A percentile compares a stretch with the other conserved stretches of the same genome.
Evolutionary conservation across 495 filamentous ascomycete genomes (phyloP).

Genomic region (Trichocladium antarcticum): DNA sequence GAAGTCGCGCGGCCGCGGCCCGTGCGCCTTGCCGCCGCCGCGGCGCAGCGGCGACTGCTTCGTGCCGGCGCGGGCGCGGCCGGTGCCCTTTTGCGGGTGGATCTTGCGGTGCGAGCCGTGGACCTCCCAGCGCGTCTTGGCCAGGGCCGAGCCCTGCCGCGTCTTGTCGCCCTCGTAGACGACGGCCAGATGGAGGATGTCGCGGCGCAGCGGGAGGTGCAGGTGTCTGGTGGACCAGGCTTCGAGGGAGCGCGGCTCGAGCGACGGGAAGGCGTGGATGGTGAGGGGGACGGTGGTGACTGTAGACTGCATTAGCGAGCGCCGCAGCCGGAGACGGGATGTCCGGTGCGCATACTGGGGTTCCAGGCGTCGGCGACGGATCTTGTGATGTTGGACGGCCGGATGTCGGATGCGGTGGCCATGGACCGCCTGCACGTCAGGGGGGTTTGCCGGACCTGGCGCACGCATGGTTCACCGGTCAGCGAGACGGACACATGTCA

Average conservation of each 20-base stretch:
- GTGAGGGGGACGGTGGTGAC: conserved; percentile 61
- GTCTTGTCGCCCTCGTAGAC: conserved; percentile 85
- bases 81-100: conserved; percentile 72
- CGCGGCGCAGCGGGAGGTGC: conserved; percentile 71
- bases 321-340: conserved; percentile 9
- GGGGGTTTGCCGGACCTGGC: conserved; percentile 9
- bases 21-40: conserved; percentile 78
- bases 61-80: conserved; percentile 65
- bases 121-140: conserved; percentile 77
- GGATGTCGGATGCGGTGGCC: conserved; percentile 55
- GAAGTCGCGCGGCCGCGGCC: conserved; percentile 84
- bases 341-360: conserved; percentile 13
- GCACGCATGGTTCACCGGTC: not conserved
- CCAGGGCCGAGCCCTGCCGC: conserved; percentile 74
- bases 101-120: conserved; percentile 71
- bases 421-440: conserved; percentile 48
- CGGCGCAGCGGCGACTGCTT: conserved; percentile 70
- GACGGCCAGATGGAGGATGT: conserved; percentile 87
- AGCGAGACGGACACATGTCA: not conserved
- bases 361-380: conserved; percentile 22
- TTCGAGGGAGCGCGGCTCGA: conserved; percentile 74
- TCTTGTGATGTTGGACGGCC: conserved; percentile 35
- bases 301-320: conserved; percentile 6
- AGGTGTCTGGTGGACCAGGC: conserved; percentile 74
- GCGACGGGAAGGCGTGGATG: conserved; percentile 77